Conservation (phyloP, 2,329 filamentous ascomycete genomes). For the Fusarium sp. region DNA sequence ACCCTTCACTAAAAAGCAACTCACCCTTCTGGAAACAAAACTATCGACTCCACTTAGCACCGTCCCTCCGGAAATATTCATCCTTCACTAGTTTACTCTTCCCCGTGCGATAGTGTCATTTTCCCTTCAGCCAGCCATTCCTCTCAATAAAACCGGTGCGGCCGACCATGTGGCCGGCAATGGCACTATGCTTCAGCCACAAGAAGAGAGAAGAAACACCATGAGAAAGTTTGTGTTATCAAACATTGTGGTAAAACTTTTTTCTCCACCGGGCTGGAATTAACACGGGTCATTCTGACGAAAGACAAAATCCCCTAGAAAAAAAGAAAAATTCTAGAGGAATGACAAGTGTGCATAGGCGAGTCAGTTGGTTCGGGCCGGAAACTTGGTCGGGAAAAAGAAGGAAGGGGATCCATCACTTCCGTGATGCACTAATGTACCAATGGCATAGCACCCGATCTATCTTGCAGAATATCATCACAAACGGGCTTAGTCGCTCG, state of each 20-base stretch:
- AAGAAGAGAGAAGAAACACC: background rate
- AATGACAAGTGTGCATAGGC: background rate
- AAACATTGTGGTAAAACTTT: background rate
- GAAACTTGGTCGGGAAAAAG: background rate
- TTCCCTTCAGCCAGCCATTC: background rate
- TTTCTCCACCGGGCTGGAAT: background rate
- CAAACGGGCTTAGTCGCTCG: constrained; percentile 11
- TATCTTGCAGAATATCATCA: constrained; percentile 22
- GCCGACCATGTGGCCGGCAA: constrained; percentile 17
- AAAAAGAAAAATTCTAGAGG: constrained; percentile 14
- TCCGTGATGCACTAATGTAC: constrained; percentile 26
- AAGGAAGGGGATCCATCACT: constrained; percentile 13
- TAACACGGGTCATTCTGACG: background rate
- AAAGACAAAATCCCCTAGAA: background rate
- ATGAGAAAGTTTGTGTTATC: background rate
- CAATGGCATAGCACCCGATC: constrained; percentile 19
- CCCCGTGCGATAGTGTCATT: background rate
- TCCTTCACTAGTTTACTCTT: background rate
- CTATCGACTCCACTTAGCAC: background rate
- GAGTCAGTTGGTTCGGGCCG: constrained; percentile 20
- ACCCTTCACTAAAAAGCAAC: background rate
- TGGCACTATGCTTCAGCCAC: background rate
- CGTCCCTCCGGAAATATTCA: background rate
- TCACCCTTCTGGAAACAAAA: background rate
- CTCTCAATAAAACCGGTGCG: background rate